These are phyloP conservation scores for Fagopyrum tataricum DNA, from an alignment of 148 eudicot genomes.

Conservation along the genomic window DNA sequence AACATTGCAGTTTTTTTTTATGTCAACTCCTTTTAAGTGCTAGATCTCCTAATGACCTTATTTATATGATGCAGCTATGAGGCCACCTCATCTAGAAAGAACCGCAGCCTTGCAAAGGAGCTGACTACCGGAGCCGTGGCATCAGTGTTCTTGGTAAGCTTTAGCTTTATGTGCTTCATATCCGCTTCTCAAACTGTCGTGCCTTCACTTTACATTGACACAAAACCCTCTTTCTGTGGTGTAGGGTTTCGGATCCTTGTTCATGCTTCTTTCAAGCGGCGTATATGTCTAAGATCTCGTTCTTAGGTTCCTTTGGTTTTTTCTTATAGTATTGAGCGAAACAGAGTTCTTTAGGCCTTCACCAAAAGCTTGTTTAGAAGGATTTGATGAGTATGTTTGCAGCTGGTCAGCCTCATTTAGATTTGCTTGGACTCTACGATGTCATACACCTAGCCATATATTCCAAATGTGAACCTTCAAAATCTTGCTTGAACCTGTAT, in stretches of 20 bases:
- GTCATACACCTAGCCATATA: no score
- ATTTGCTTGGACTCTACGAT: no score
- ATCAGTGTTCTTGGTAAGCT: conserved; percentile 80
- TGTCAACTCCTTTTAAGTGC: neutral
- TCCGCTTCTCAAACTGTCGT: neutral
- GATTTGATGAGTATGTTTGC: neutral
- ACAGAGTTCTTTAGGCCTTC: neutral
- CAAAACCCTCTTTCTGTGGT: neutral
- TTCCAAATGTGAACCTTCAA: no score
- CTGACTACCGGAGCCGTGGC: conserved; percentile 72
- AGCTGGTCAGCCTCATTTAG: neutral
- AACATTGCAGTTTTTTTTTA: neutral
- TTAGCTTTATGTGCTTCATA: neutral
- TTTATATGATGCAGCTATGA: conserved; percentile 53
- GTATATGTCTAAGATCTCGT: conserved; percentile 61
- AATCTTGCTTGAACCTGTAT: neutral
- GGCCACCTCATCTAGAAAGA: conserved; percentile 81
- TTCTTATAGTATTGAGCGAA: conserved; percentile 1
- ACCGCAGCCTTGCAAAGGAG: conserved; percentile 81
- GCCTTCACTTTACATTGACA: neutral
- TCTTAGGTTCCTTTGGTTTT: neutral
- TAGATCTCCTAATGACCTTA: neutral
- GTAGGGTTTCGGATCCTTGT: conserved; percentile 99
- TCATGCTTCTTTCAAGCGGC: conserved; percentile 79
- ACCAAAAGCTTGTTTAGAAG: neutral